These are phyloP conservation scores for Asterophora parasitica DNA, from an alignment of 768 basidiomycete species.

Conservation along the genomic window DNA sequence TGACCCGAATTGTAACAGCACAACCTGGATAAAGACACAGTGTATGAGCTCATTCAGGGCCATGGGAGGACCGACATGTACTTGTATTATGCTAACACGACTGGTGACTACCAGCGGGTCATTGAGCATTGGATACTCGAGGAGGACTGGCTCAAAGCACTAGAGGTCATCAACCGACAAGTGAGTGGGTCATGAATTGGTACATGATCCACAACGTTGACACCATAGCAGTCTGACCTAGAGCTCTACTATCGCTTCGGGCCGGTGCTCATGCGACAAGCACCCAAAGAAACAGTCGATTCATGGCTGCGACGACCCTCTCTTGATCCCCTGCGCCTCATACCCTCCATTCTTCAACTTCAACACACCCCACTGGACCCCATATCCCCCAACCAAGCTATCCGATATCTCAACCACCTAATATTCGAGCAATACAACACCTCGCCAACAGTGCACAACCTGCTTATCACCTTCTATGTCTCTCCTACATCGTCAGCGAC, in stretches of 20 bases:
- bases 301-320: slow-evolving; percentile 82
- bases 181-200: slow-evolving; percentile 33
- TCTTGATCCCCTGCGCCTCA: slow-evolving; percentile 77
- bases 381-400: slow-evolving; percentile 75
- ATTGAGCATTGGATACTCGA: slow-evolving; percentile 90
- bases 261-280: slow-evolving; percentile 79
- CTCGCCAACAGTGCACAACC: slow-evolving; percentile 88
- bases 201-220: slow-evolving; percentile 5
- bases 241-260: slow-evolving; percentile 94
- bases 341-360: slow-evolving; percentile 82
- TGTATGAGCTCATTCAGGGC: slow-evolving; percentile 89
- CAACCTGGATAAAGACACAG: slow-evolving; percentile 78
- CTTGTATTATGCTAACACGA: slow-evolving; percentile 77
- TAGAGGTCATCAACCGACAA: slow-evolving; percentile 88
- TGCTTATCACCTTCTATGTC: slow-evolving; percentile 84
- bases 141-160: slow-evolving; percentile 88
- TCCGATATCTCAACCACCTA: slow-evolving; percentile 83
- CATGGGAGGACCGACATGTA: slow-evolving; percentile 94
- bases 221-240: slow-evolving; percentile 55
- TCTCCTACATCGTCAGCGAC: slow-evolving; percentile 41
- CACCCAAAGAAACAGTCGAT: slow-evolving; percentile 87
- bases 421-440: slow-evolving; percentile 78
- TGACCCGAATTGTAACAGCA: slow-evolving; percentile 38
- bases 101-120: slow-evolving; percentile 81
- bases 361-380: slow-evolving; percentile 73